These are phyloP conservation scores for Aspergillus amoenus DNA, from an alignment of 2,329 filamentous ascomycete genomes.

Conservation along the genomic window DNA sequence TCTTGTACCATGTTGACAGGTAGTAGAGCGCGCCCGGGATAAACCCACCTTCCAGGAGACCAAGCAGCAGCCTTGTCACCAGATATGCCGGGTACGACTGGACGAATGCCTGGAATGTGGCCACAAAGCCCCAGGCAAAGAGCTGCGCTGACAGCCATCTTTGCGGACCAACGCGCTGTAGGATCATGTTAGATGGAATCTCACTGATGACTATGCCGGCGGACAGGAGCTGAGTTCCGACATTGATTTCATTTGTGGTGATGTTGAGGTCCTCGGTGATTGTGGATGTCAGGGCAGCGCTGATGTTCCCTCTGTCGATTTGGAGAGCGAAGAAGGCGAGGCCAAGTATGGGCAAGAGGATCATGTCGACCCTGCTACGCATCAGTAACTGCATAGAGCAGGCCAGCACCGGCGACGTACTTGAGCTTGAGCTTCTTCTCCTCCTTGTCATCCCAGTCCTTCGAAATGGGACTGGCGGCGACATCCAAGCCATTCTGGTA, in stretches of 20 bases:
- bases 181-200: constrained; percentile 56
- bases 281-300: constrained; percentile 54
- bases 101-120: constrained; percentile 56
- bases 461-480: constrained; percentile 15
- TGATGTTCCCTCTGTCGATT: constrained; percentile 43
- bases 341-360: constrained; percentile 30
- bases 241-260: constrained; percentile 55
- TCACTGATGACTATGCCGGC: constrained; percentile 50
- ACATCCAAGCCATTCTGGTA: constrained; percentile 14
- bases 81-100: constrained; percentile 50
- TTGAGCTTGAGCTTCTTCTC: constrained; percentile 26
- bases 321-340: constrained; percentile 57
- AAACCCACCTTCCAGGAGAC: constrained; percentile 56
- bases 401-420: constrained; percentile 13
- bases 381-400: background rate
- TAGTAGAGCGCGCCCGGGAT: constrained; percentile 52
- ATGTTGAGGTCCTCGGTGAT: constrained; percentile 53
- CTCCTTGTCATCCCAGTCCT: constrained; percentile 29
- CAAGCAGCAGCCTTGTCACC: constrained; percentile 53
- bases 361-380: constrained; percentile 27
- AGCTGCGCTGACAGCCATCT: constrained; percentile 56
- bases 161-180: constrained; percentile 53
- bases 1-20: constrained; percentile 57
- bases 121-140: constrained; percentile 55
- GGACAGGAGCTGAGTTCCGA: constrained; percentile 54